These are phyloP conservation scores for Limonomyces culmigenus DNA, from an alignment of 1,284 basidiomycete species.

Conservation along the genomic window DNA sequence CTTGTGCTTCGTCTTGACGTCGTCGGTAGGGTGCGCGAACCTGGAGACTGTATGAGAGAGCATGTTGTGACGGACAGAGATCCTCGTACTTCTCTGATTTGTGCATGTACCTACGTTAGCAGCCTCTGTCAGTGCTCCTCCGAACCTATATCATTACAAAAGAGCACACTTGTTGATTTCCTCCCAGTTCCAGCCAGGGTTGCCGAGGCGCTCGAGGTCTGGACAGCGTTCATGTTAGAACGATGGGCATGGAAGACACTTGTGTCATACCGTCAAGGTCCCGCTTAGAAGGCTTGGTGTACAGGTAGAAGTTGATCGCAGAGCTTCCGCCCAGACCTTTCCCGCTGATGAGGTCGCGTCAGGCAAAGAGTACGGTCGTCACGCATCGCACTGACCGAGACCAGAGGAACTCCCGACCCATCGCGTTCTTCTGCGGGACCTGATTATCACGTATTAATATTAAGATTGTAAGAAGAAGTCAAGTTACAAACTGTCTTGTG, in stretches of 20 bases:
- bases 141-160: too few relatives aligned
- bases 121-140: too few relatives aligned
- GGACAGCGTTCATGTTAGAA: background rate
- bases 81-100: too few relatives aligned
- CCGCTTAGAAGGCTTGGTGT: constrained; percentile 6
- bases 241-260: background rate
- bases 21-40: constrained; percentile 9
- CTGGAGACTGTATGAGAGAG: constrained; percentile 4
- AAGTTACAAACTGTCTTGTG: constrained; percentile 11
- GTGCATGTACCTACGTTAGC: too few relatives aligned
- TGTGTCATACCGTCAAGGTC: constrained; percentile 6
- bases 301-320: constrained; percentile 7
- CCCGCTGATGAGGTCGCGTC: background rate
- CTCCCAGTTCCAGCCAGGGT: constrained; percentile 10
- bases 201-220: constrained; percentile 9
- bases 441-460: background rate
- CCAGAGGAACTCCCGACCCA: constrained; percentile 3
- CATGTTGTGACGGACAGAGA: too few relatives aligned
- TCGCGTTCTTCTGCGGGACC: constrained; percentile 4
- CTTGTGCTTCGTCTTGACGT: constrained; percentile 6
- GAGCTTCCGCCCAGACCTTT: constrained; percentile 6
- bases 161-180: constrained; percentile 4
- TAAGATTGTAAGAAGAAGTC: background rate
- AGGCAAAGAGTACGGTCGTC: background rate
- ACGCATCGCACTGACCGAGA: background rate